Conservation (phyloP, 345 rosid genomes). For the Salix koriyanagi region DNA sequence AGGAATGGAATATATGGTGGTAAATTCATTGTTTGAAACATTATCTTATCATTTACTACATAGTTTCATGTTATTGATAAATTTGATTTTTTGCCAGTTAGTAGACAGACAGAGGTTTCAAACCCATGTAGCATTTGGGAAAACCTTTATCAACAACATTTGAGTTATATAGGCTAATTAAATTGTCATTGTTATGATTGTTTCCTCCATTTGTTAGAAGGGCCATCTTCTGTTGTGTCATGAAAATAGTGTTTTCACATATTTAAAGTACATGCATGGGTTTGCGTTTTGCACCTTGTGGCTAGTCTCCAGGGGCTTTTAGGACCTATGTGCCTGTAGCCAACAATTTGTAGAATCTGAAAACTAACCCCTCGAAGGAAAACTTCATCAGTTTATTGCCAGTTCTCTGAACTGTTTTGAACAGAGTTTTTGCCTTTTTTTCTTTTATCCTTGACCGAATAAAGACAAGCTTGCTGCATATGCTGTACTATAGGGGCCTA, state of each 20-base stretch:
- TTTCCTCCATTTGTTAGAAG: neutral
- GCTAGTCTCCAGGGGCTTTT: neutral
- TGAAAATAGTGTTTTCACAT: neutral
- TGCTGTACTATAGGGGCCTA: neutral
- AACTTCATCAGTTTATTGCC: neutral
- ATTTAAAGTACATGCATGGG: neutral
- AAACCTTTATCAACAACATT: neutral
- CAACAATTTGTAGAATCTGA: neutral
- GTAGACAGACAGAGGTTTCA: neutral
- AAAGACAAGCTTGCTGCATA: neutral
- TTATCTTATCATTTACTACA: no score
- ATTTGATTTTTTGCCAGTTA: neutral
- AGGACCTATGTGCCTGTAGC: neutral
- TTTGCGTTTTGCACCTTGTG: neutral
- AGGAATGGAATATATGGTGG: neutral
- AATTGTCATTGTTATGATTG: neutral
- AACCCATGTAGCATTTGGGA: neutral
- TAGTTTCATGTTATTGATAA: neutral
- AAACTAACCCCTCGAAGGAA: neutral
- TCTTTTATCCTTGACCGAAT: neutral
- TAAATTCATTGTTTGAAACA: neutral
- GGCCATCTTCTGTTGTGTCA: neutral
- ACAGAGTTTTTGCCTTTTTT: neutral
- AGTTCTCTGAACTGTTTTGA: neutral
- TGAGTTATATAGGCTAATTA: neutral